A percentile compares a stretch with the other conserved stretches of the same genome.
Evolutionary conservation across 2,329 filamentous ascomycete species (phyloP).

Genomic region (Fusarium sp.): DNA sequence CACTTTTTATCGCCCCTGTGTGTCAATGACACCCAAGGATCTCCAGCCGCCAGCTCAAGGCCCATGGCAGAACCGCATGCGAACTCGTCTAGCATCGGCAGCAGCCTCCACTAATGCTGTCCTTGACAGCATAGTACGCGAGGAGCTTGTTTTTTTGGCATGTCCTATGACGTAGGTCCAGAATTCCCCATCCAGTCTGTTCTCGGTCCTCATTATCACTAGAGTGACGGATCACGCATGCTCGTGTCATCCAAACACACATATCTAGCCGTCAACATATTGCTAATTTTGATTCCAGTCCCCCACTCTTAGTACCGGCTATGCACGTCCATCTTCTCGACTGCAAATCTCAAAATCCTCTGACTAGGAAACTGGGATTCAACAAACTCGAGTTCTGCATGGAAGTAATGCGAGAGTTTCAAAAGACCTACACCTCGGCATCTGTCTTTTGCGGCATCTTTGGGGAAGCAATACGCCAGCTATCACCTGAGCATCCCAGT

Average conservation of each 20-base stretch:
- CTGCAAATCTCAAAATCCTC: not conserved
- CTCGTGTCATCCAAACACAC: not conserved
- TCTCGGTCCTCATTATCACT: not conserved
- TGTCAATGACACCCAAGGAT: not conserved
- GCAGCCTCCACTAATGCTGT: not conserved
- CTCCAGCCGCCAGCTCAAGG: not conserved
- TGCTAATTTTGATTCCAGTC: not conserved
- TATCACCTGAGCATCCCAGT: not conserved
- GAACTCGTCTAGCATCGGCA: not conserved
- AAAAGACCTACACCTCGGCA: not conserved
- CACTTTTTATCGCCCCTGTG: not conserved
- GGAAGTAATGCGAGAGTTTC: not conserved
- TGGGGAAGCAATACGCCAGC: not conserved
- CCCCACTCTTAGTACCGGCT: not conserved
- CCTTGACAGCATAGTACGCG: not conserved
- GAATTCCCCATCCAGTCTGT: not conserved
- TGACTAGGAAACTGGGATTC: not conserved
- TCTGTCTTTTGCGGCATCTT: not conserved
- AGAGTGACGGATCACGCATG: not conserved
- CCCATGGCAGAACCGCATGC: not conserved
- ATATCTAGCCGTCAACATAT: not conserved
- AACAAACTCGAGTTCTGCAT: not conserved
- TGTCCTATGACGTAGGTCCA: not conserved
- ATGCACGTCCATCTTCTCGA: not conserved
- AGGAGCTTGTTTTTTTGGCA: not conserved